A percentile compares a stretch with the other conserved stretches of the same genome.
phyloP scores from a whole-genome alignment of 2,329 filamentous ascomycete species.

The Beauveria varroae region DNA sequence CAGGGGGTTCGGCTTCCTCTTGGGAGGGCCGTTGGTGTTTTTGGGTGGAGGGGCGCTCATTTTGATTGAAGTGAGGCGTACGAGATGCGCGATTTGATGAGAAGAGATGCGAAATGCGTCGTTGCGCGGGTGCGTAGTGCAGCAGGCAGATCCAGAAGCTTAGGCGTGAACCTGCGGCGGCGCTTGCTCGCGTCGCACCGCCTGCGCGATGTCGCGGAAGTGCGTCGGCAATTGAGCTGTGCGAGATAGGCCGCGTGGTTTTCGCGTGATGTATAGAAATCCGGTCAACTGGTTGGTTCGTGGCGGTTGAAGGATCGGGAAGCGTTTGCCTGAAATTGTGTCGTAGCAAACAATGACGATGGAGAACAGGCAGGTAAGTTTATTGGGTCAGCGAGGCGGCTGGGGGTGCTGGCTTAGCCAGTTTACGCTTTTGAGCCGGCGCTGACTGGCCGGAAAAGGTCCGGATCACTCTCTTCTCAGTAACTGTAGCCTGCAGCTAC shows the following conservation, averaged over 20 bases:
- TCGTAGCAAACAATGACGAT: neutral
- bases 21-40: conserved; percentile 25
- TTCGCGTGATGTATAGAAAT: neutral
- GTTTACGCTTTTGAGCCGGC: no score
- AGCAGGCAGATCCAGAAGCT: conserved; percentile 13
- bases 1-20: conserved; percentile 27
- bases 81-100: neutral
- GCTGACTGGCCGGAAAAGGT: no score
- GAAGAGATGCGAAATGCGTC: neutral
- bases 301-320: neutral
- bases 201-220: neutral
- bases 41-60: conserved; percentile 39
- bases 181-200: conserved; percentile 3
- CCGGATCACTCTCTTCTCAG: no score
- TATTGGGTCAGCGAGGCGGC: neutral
- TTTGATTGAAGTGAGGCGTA: conserved; percentile 12
- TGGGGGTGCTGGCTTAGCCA: no score
- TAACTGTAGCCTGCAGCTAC: no score
- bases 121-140: neutral
- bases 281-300: neutral
- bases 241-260: neutral
- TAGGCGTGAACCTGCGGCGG: neutral
- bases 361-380: neutral
- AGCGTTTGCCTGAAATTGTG: neutral
- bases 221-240: neutral